These are phyloP conservation scores for Marvania coccoides DNA, from an alignment of 139 green algal genomes.

Conservation along the genomic window DNA sequence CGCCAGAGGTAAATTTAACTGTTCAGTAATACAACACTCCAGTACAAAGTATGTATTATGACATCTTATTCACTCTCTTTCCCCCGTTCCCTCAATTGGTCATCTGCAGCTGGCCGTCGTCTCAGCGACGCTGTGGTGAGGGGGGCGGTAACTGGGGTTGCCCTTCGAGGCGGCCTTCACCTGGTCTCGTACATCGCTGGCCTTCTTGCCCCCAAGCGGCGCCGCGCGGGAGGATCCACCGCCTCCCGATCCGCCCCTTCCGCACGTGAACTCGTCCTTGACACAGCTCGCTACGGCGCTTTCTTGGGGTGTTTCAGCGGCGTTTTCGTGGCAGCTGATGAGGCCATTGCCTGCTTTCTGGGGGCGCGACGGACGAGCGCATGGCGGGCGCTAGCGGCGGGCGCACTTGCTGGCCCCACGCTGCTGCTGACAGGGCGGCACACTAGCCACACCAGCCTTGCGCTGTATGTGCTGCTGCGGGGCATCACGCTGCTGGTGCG, in stretches of 20 bases:
- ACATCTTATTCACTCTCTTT: too few relatives aligned
- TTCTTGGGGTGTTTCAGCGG: slow-evolving; percentile 62
- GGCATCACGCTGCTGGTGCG: slow-evolving; percentile 79
- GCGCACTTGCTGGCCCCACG: slow-evolving; percentile 68
- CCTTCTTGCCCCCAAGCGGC: slow-evolving; percentile 6
- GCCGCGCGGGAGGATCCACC: background rate
- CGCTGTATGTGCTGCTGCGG: slow-evolving; percentile 82
- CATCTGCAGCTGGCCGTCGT: slow-evolving; percentile 3
- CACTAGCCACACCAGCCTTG: slow-evolving; percentile 69
- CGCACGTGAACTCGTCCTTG: slow-evolving; percentile 20
- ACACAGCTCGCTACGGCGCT: slow-evolving; percentile 56
- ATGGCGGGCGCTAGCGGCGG: slow-evolving; percentile 69
- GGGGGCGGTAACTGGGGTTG: slow-evolving; percentile 24
- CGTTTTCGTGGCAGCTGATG: slow-evolving; percentile 64
- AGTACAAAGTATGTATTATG: too few relatives aligned
- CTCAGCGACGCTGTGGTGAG: slow-evolving; percentile 27
- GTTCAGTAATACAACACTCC: too few relatives aligned
- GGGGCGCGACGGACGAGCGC: slow-evolving; percentile 13
- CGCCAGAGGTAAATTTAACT: too few relatives aligned
- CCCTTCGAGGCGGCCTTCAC: slow-evolving; percentile 36
- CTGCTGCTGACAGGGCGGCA: slow-evolving; percentile 63
- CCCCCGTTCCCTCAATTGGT: too few relatives aligned
- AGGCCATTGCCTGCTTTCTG: slow-evolving; percentile 49
- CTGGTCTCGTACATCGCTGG: slow-evolving; percentile 21
- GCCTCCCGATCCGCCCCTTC: background rate